These are phyloP conservation scores for Inonotus hispidus DNA, from an alignment of 1,284 basidiomycete genomes.

Conservation along the genomic window DNA sequence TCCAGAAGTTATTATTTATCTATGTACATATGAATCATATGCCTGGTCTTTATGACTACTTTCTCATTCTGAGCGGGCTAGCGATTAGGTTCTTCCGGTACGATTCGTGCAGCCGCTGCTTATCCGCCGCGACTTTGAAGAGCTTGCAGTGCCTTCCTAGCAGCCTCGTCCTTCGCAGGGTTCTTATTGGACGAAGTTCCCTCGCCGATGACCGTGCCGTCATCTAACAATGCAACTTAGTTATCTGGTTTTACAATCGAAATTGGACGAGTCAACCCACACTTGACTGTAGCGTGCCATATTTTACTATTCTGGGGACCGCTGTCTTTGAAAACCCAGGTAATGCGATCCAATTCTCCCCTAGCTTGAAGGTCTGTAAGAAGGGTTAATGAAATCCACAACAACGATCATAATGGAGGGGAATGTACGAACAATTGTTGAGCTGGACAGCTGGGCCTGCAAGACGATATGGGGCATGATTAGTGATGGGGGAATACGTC, in stretches of 20 bases:
- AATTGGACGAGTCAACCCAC: slow-evolving; percentile 30
- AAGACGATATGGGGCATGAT: neutral
- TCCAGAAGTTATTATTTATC: no score
- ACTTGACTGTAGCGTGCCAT: slow-evolving; percentile 53
- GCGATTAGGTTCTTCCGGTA: no score
- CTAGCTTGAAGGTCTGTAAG: slow-evolving; percentile 37
- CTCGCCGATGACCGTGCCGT: slow-evolving; percentile 40
- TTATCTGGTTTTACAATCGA: neutral
- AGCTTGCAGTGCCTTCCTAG: slow-evolving; percentile 39
- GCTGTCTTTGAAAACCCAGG: slow-evolving; percentile 33
- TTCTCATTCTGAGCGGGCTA: no score
- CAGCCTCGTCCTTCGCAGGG: slow-evolving; percentile 50
- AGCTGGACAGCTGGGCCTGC: slow-evolving; percentile 40
- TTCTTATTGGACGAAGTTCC: slow-evolving; percentile 37
- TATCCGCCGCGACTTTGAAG: no score
- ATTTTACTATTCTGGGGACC: slow-evolving; percentile 37
- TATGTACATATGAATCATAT: no score
- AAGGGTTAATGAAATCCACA: neutral
- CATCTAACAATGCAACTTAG: slow-evolving; percentile 32
- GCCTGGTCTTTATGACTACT: no score
- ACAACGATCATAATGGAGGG: neutral
- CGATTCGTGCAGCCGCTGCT: no score
- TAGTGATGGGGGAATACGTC: neutral
- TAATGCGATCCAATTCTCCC: slow-evolving; percentile 29
- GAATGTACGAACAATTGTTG: slow-evolving; percentile 42